Evolutionary conservation across 2,329 filamentous ascomycete genomes (phyloP), one percentile per base, ranked within the genome.

Genomic region (Paraphaeosphaeria sporulosa): DNA sequence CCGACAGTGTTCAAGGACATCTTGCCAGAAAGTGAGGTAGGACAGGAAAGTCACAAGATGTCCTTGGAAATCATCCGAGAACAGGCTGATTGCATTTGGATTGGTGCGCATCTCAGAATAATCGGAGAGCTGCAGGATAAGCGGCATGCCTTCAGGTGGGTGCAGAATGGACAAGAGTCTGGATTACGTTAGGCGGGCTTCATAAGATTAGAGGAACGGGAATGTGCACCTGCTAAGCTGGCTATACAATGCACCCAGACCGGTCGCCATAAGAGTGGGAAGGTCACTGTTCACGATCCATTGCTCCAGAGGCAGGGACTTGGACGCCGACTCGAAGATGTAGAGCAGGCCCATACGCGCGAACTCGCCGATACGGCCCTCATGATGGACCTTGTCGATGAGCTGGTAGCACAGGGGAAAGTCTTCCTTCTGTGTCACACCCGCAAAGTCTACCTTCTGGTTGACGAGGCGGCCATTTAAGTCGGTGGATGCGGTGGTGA

Each of bases 241-340:
- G 70, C 88, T 90, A 76, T 90, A 90, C 72, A 84, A 86, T 10
- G 88, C 95, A 17, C 95, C 95, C 0, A 99, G 81, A 0, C 95
- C 95, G 0, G 93, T 98, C 3, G 95, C 95, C 95, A 99, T 98
- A 65, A 98, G 83, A 0, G 95, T 98, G 13, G 95, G 95, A 55
- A 99, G 83, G 75, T 99, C 95, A 76, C 94, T 97, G 74, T 97
- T 94, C 49, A 98, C 93, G 65, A 99, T 92, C 95, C 95, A 99
- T 71, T 93, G 91, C 80, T 99, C 95, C 60, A 99, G 79, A 0
- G 89, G 86, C 21, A 89, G 86, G 0, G 93, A 96, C 66, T 88
- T 90, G 0, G 93, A 94, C 0, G 94, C 93, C 0, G 93, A 92
- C 79, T 98, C 94, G 68, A 98, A 97, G 61, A 99, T 92, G 79